Evolutionary conservation across 1,284 basidiomycete genomes (phyloP), one percentile per base, ranked within the genome.

Genomic region (Mrakiaceae sp.): DNA sequence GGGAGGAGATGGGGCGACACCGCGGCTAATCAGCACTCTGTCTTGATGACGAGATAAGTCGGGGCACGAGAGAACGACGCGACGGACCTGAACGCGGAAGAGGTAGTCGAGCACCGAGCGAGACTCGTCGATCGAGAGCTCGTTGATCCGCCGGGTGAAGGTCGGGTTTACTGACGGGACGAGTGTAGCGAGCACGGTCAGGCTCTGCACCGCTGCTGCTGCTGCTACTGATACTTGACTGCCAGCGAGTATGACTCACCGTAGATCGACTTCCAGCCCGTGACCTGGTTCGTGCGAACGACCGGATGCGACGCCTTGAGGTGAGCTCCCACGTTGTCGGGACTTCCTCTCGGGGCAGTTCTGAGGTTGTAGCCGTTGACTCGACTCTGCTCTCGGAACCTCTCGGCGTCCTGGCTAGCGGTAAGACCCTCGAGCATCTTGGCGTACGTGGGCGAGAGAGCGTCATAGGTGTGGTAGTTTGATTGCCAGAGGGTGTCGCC

Each of bases 91-190:
- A 48, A 86, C 72, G 71, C 78, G 74, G 69, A 76, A 77, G 5
- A 84, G 75, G 72, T 81, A 76, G 44, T 78, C 75, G 40, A 84
- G 76, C 4, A 83, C 67, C 46, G 77, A 70, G 55, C 82, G 79
- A 42, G 81, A 83, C 75, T 87, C 86, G 62, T 83, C 82, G 16
- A 75, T 75, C 4, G 79, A 77, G 51, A 87, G 77, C 70, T 83
- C 85, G 54, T 83, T 74, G 70, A 87, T 84, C 48, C 81, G 79
- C 68, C 79, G 81, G 2, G 84, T 87, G 76, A 87, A 87, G 73
- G 74, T 77, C 54, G 72, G 70, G 78, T 87, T 86, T 63, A 87
- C 83, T 55, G 16, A 1, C 8, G 27, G 27, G 53, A 55, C 8
- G 16, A 55, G 8, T 8, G 16, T 9, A 55, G 53, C 8, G 10